Evolutionary conservation across 305 asterid species (phyloP), one percentile per base, ranked within the genome.

Genomic region (Rubia tinctorum): DNA sequence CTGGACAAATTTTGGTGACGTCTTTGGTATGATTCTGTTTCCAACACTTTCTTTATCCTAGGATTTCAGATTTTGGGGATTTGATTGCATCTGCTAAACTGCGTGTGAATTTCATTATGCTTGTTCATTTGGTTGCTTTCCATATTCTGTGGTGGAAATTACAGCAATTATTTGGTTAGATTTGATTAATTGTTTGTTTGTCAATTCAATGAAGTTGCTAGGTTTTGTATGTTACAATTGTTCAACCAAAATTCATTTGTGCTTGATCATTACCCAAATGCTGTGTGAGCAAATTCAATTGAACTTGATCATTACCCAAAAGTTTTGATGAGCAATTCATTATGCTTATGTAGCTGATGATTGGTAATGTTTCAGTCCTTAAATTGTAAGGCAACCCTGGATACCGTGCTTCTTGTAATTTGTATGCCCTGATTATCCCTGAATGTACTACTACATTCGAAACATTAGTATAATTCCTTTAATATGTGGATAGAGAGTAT

Each of bases 1-100:
- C 37, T 90, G 96, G 96, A 84, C 90, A 69, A 94, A 94, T 75
- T 91, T 92, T 18, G 99, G 99, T 0, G 98, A 94, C 67, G 63
- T 60, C 40, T 72, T 93, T 25, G 98, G 97, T 93, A 88, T 45
- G 66, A 76, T 66, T 75, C 43, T 69, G 27, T 39, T 40, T 56
- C 14, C 27, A 37, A 10, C 47, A 12, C 30, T 45, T 27, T 12
- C 39, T 42, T 43, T 27, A 14, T 27, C 13, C 22, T 22, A 58
- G 45, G 53, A 4, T 71, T 73, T 15, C 2, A 22, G 42, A 20
- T 63, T 37, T 73, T 20, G 45, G 66, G 3, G 43, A 20, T 0
- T 20, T 68, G 59, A 22, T 45, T 68, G 72, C 23, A 39, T 30
- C 34, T 30, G 34, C 34, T 30, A 30, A 30, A 30, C 34, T 30